Percentiles rank a stretch among this genome's conserved stretches.
Evolutionary conservation across 2,329 filamentous ascomycete species (phyloP).

Genomic region (Pseudogymnoascus sp.): DNA sequence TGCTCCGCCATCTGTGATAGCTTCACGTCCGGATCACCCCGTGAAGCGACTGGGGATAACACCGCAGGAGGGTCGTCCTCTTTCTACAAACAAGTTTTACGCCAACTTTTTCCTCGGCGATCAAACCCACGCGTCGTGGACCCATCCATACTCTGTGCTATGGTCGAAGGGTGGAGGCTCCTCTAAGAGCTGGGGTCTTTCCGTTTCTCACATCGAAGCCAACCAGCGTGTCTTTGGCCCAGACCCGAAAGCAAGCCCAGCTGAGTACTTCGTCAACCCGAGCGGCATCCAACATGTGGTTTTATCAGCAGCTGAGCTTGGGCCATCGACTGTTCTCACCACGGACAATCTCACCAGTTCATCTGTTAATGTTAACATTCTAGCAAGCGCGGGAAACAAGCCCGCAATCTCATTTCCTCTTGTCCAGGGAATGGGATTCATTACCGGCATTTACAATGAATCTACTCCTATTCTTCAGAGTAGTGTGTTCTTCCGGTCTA

Average conservation of each 20-base stretch:
- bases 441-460: slow-evolving; percentile 68
- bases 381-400: slow-evolving; percentile 39
- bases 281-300: slow-evolving; percentile 73
- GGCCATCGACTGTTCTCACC: slow-evolving; percentile 46
- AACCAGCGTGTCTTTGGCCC: slow-evolving; percentile 60
- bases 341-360: slow-evolving; percentile 47
- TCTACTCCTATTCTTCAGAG: slow-evolving; percentile 66
- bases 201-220: slow-evolving; percentile 64
- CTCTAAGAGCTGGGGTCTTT: slow-evolving; percentile 65
- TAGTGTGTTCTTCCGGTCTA: slow-evolving; percentile 61
- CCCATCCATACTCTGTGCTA: slow-evolving; percentile 63
- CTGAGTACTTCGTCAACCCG: slow-evolving; percentile 70
- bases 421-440: slow-evolving; percentile 81
- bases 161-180: slow-evolving; percentile 58
- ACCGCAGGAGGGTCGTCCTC: slow-evolving; percentile 35
- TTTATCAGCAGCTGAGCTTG: slow-evolving; percentile 70
- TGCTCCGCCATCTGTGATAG: slow-evolving; percentile 41
- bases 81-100: slow-evolving; percentile 75
- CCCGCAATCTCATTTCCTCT: slow-evolving; percentile 68
- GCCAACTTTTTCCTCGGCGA: slow-evolving; percentile 70
- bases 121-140: slow-evolving; percentile 62
- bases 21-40: slow-evolving; percentile 46
- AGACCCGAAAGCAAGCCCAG: slow-evolving; percentile 46
- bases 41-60: slow-evolving; percentile 44
- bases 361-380: slow-evolving; percentile 60